Evolutionary conservation across 208 protist species (phyloP).

Genomic region (Entamoeba nuttalli): DNA sequence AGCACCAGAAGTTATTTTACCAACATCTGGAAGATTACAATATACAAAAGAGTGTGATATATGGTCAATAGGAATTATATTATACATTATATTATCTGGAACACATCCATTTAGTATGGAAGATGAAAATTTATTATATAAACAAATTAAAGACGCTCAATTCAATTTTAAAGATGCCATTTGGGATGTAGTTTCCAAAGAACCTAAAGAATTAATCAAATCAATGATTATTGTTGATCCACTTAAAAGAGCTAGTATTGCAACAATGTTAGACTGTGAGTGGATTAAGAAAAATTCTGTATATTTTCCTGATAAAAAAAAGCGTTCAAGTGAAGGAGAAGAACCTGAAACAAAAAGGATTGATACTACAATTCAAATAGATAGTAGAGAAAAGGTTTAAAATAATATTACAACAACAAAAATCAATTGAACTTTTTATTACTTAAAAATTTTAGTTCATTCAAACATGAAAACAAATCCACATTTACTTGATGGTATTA

Average conservation of each 20-base stretch:
- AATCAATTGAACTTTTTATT: too few species aligned
- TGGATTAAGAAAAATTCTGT: not conserved
- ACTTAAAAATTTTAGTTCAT: too few species aligned
- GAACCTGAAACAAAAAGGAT: too few species aligned
- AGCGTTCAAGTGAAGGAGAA: too few species aligned
- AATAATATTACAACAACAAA: too few species aligned
- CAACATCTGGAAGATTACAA: slow-evolving; percentile 12
- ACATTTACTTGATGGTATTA: not conserved
- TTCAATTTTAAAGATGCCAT: not conserved
- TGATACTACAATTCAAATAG: too few species aligned
- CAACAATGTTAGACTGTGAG: not conserved
- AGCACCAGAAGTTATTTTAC: slow-evolving; percentile 37
- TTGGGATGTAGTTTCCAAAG: not conserved
- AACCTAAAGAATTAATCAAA: not conserved
- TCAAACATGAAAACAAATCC: too few species aligned
- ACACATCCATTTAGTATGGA: not conserved
- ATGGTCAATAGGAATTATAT: slow-evolving; percentile 9
- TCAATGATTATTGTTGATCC: not conserved
- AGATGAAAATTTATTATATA: not conserved
- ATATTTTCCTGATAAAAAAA: not conserved
- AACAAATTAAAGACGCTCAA: not conserved
- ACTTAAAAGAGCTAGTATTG: not conserved
- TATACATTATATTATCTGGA: slow-evolving; percentile 10
- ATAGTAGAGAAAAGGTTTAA: too few species aligned
- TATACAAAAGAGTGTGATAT: slow-evolving; percentile 10